phyloP scores from a whole-genome alignment of 78 protist species.

The Polysphondylium violaceum region DNA sequence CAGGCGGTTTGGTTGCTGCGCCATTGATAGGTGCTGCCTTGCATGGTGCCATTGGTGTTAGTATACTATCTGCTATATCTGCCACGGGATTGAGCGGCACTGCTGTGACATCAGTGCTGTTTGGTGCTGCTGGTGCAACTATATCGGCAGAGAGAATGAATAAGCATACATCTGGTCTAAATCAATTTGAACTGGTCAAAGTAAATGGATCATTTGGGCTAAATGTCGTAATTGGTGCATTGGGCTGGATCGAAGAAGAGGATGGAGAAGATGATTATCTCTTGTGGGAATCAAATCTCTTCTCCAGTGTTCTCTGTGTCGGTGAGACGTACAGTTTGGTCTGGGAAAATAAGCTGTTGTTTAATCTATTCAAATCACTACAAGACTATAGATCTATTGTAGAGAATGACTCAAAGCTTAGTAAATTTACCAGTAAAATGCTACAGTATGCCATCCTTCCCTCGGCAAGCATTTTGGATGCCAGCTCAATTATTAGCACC shows the following conservation, averaged over 20 bases:
- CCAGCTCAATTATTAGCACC: conserved; percentile 12
- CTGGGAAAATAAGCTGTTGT: conserved; percentile 31
- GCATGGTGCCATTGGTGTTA: conserved; percentile 29
- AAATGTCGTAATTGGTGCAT: conserved; percentile 45
- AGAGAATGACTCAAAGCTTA: not conserved
- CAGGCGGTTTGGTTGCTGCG: conserved; percentile 40
- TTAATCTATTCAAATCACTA: conserved; percentile 6
- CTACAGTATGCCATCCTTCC: conserved; percentile 57
- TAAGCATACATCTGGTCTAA: conserved; percentile 40
- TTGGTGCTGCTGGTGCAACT: conserved; percentile 69
- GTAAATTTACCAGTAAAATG: conserved; percentile 34
- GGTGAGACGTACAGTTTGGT: conserved; percentile 27
- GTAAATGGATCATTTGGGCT: conserved; percentile 44
- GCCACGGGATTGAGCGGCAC: conserved; percentile 36
- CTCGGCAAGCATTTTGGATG: conserved; percentile 21
- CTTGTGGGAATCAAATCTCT: conserved; percentile 1
- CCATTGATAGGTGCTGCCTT: conserved; percentile 47
- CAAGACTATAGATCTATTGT: conserved; percentile 30
- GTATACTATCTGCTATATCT: conserved; percentile 31
- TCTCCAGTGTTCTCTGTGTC: conserved; percentile 5
- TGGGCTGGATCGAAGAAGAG: conserved; percentile 10
- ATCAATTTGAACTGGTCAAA: conserved; percentile 11
- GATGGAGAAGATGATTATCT: conserved; percentile 1
- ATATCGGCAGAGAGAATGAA: conserved; percentile 40
- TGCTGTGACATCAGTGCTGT: conserved; percentile 31